phyloP scores from a whole-genome alignment of 2,329 filamentous ascomycete species.

The Colletotrichum sojae region DNA sequence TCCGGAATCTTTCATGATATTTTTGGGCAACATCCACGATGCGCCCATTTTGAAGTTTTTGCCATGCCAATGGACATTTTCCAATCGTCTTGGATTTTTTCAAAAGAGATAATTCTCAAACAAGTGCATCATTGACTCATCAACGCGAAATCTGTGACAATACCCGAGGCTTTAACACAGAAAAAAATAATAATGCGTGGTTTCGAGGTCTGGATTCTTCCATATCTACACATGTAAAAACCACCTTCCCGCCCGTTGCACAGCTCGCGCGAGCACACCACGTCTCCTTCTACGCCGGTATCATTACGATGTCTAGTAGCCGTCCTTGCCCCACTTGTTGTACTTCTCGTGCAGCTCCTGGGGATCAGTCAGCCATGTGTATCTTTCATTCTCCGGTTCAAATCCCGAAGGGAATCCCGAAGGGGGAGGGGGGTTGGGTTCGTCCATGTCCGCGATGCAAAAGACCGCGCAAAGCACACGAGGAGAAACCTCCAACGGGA shows the following conservation, averaged over 20 bases:
- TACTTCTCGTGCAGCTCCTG: constrained; percentile 94
- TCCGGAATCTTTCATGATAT: no score
- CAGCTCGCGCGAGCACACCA: constrained; percentile 14
- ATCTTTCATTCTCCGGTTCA: not conserved
- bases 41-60: no score
- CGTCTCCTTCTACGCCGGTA: constrained; percentile 28
- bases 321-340: constrained; percentile 99
- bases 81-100: no score
- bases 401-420: not conserved
- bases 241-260: constrained; percentile 26
- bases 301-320: constrained; percentile 70
- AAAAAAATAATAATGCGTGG: constrained; percentile 15
- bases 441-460: no score
- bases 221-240: constrained; percentile 41
- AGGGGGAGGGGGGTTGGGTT: no score
- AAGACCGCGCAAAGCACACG: not conserved
- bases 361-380: constrained; percentile 31
- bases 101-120: no score
- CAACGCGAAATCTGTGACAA: not conserved
- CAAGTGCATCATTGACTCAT: not conserved
- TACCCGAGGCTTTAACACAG: not conserved
- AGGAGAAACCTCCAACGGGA: not conserved
- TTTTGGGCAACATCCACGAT: no score
- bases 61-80: no score
- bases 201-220: constrained; percentile 33